phyloP scores from a whole-genome alignment of 495 filamentous ascomycete genomes.

The Podospora conica region DNA sequence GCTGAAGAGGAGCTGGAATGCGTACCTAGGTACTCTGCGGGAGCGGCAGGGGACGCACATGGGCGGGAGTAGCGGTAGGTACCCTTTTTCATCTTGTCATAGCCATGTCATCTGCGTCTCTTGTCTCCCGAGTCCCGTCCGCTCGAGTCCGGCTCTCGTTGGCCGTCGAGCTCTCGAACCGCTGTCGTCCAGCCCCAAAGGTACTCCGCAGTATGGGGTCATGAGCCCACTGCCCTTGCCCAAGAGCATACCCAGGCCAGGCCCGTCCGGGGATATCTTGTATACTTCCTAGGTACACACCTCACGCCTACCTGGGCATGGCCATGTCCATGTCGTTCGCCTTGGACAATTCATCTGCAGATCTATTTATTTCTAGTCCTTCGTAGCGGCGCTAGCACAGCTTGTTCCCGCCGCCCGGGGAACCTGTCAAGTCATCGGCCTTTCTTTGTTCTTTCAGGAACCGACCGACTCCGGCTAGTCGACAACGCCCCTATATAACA shows the following conservation, averaged over 20 bases:
- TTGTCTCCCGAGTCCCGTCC: too few relatives aligned
- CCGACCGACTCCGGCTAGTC: not conserved
- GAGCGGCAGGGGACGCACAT: not conserved
- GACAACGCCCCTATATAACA: constrained; percentile 4
- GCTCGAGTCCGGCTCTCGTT: constrained; percentile 1
- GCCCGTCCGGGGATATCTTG: constrained; percentile 3
- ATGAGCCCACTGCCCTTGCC: constrained; percentile 11
- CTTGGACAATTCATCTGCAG: not conserved
- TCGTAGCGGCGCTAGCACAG: constrained; percentile 6
- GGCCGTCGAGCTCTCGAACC: not conserved
- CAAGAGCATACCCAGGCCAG: not conserved
- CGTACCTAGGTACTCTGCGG: not conserved
- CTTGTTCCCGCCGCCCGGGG: constrained; percentile 1
- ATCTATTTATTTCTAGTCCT: constrained; percentile 7
- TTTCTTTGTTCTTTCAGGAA: constrained; percentile 8
- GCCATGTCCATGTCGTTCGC: not conserved
- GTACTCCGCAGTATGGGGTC: constrained; percentile 11
- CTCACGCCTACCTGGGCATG: too few relatives aligned
- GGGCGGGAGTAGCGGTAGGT: not conserved
- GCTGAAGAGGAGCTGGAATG: not conserved
- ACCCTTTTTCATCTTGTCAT: not conserved
- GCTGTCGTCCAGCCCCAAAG: not conserved
- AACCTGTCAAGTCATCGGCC: not conserved
- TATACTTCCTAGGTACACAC: constrained; percentile 2
- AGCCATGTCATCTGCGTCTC: not conserved